These are phyloP conservation scores for Ceriops zippeliana DNA, from an alignment of 345 rosid species.

Conservation along the genomic window DNA sequence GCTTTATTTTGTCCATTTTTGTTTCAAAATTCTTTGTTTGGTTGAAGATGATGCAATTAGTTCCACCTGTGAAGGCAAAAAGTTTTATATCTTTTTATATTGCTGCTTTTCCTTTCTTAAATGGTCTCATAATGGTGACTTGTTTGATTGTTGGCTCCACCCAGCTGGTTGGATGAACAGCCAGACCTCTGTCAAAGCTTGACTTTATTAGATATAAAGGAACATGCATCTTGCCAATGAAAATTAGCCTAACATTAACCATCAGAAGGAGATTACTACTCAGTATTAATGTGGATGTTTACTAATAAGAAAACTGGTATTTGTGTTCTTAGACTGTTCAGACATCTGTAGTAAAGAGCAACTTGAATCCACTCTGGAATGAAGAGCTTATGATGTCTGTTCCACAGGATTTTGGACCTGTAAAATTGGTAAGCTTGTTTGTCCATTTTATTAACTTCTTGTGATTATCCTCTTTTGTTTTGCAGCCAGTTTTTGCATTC, in stretches of 20 bases:
- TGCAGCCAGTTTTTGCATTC: not conserved
- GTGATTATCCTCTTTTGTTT: not conserved
- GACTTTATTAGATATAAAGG: not conserved
- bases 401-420: slow-evolving; percentile 41
- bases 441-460: not conserved
- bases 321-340: slow-evolving; percentile 32
- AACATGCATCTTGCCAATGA: not conserved
- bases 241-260: not conserved
- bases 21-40: not conserved
- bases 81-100: not conserved
- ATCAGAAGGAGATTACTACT: not conserved
- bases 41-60: slow-evolving; percentile 6
- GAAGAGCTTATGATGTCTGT: slow-evolving; percentile 46
- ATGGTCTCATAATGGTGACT: not conserved
- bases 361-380: slow-evolving; percentile 57
- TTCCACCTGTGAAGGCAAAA: not conserved
- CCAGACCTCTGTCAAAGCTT: slow-evolving; percentile 1
- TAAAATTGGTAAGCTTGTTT: slow-evolving; percentile 41
- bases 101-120: not conserved
- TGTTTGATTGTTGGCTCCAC: not conserved
- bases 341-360: slow-evolving; percentile 42
- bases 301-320: slow-evolving; percentile 5
- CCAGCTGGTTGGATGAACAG: not conserved
- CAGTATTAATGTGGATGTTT: not conserved
- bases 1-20: slow-evolving; percentile 4